A percentile compares a stretch with the other conserved stretches of the same genome.
Evolutionary conservation across 2,329 filamentous ascomycete genomes (phyloP).

Genomic region (Bipolaris sorokiniana): DNA sequence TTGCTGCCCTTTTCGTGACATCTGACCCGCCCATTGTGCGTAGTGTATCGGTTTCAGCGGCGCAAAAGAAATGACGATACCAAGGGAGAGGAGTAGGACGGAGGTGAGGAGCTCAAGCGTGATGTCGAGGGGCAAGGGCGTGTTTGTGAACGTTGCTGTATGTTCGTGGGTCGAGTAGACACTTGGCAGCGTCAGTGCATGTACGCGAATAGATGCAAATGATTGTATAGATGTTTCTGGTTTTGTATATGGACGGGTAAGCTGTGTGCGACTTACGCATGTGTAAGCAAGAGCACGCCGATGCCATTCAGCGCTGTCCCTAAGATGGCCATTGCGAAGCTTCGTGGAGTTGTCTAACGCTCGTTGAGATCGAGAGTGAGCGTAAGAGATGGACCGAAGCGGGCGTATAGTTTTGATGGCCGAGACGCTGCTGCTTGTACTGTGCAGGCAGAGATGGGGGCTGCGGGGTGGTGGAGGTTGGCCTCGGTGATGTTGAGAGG

Average conservation of each 20-base stretch:
- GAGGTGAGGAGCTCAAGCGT: conserved; percentile 83
- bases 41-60: conserved; percentile 84
- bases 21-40: conserved; percentile 80
- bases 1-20: conserved; percentile 75
- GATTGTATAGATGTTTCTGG: neutral
- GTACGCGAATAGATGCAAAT: neutral
- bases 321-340: conserved; percentile 68
- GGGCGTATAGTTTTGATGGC: neutral
- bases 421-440: neutral
- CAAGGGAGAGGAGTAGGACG: conserved; percentile 78
- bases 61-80: conserved; percentile 79
- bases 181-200: conserved; percentile 57
- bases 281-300: conserved; percentile 79
- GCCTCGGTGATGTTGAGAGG: conserved; percentile 16
- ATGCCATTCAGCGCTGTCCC: conserved; percentile 73
- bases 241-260: neutral
- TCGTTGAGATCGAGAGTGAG: neutral
- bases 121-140: conserved; percentile 79
- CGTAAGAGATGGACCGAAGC: neutral
- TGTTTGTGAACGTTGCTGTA: conserved; percentile 67
- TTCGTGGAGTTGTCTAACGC: neutral
- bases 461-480: conserved; percentile 1
- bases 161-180: conserved; percentile 98
- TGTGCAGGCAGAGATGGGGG: neutral
- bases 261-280: conserved; percentile 70